Percentiles rank a stretch among this genome's conserved stretches.
These are phyloP conservation scores for Calophaca sinica DNA, from an alignment of 306 rosid species.

Conservation along the genomic window DNA sequence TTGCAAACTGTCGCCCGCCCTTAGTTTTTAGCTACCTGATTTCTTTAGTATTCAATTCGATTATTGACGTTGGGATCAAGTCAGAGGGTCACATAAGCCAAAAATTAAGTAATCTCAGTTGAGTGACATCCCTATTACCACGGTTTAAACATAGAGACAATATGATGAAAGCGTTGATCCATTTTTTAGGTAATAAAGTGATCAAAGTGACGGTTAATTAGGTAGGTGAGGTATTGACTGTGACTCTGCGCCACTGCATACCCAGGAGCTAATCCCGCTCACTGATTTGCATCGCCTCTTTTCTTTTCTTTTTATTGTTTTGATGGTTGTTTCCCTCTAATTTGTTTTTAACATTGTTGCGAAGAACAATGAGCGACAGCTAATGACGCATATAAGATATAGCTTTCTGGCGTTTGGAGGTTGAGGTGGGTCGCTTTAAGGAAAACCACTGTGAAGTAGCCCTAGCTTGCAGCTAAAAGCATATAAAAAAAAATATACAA, in stretches of 20 bases:
- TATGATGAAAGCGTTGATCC: constrained; percentile 35
- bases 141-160: constrained; percentile 5
- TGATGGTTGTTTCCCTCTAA: constrained; percentile 39
- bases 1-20: constrained; percentile 50
- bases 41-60: constrained; percentile 39
- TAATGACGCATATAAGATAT: constrained; percentile 7
- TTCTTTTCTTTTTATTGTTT: not conserved
- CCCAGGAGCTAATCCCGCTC: constrained; percentile 41
- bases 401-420: constrained; percentile 46
- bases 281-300: constrained; percentile 46
- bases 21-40: constrained; percentile 54
- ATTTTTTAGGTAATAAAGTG: constrained; percentile 14
- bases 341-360: constrained; percentile 14
- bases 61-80: constrained; percentile 26
- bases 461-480: constrained; percentile 38
- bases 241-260: not conserved
- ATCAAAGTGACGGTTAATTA: constrained; percentile 34
- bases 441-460: constrained; percentile 27
- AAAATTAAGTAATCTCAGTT: constrained; percentile 20
- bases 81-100: constrained; percentile 14
- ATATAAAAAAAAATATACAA: not conserved
- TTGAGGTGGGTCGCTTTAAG: constrained; percentile 32
- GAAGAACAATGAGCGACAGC: constrained; percentile 52
- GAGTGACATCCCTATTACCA: constrained; percentile 40
- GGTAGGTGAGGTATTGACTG: constrained; percentile 12